Percentiles rank a stretch among this genome's conserved stretches.
phyloP scores from a whole-genome alignment of 2,329 filamentous ascomycete genomes.

The Colletotrichum sp. region DNA sequence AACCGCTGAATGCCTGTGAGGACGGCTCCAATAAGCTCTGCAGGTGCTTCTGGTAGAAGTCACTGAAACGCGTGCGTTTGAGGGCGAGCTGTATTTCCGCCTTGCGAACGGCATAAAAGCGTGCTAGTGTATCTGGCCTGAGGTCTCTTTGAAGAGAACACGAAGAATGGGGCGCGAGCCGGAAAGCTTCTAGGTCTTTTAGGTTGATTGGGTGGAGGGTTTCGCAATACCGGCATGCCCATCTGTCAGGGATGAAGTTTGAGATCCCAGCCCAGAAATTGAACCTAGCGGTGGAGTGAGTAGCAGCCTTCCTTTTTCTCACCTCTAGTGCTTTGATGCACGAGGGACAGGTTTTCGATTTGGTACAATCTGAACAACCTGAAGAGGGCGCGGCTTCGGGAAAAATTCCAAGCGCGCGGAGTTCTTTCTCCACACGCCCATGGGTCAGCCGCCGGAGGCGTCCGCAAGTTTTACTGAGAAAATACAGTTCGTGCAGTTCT shows the following conservation, averaged over 20 bases:
- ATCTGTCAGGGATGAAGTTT: neutral
- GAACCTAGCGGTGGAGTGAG: neutral
- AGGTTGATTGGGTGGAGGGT: neutral
- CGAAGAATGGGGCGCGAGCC: fast-evolving
- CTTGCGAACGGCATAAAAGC: neutral
- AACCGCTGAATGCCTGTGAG: neutral
- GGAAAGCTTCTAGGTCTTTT: neutral
- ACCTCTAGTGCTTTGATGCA: neutral
- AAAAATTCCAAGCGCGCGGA: neutral
- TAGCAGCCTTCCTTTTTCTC: neutral
- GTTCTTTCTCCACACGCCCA: neutral
- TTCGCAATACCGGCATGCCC: neutral
- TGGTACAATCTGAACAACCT: neutral
- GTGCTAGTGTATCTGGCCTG: neutral
- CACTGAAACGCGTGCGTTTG: neutral
- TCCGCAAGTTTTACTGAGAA: neutral
- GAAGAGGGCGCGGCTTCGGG: neutral
- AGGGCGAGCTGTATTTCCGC: neutral
- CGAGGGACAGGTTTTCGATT: neutral
- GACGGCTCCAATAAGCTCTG: neutral
- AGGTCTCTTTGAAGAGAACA: neutral
- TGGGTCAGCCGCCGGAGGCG: neutral
- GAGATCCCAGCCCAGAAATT: neutral
- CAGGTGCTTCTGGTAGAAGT: neutral
- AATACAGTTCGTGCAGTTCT: neutral